Evolutionary conservation across 164 flowering plant species (phyloP), one percentile per base, ranked within the genome.

Genomic region (Hamamelis virginiana): DNA sequence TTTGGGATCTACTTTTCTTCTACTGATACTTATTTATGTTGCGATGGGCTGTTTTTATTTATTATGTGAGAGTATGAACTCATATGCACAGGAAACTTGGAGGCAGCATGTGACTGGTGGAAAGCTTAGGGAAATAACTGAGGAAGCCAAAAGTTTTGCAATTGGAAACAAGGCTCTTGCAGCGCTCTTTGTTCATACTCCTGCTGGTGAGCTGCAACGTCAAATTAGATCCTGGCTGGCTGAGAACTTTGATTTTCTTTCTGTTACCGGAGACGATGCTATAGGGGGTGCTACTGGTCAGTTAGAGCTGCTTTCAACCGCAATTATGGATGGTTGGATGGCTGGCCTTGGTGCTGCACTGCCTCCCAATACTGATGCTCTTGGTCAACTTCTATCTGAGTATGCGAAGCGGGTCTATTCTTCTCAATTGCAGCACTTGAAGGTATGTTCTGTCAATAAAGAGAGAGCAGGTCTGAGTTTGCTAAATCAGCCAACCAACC

Each of bases 291-390:
- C 88, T 51, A 78, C 94, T 59, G 97, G 96, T 66, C 98, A 93
- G 76, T 72, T 96, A 62, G 99, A 96, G 71, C 93, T 96, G 70
- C 98, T 96, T 66, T 96, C 98, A 62, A 93, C 99, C 43, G 96
- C 97, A 69, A 96, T 96, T 55, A 96, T 92, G 98, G 99, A 96
- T 81, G 99, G 99, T 68, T 96, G 99, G 99, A 96, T 96, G 99
- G 98, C 98, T 69, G 98, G 99, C 53, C 95, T 95, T 68, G 99
- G 99, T 72, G 90, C 93, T 66, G 98, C 99, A 3, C 18, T 80
- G 69, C 98, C 92, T 70, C 95, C 99, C 25, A 75, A 62, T 68
- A 95, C 99, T 60, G 99, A 95, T 85, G 98, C 99, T 77, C 86
- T 95, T 44, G 99, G 99, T 15, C 97, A 90, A 75, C 96, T 95